These are phyloP conservation scores for Rubroshorea leprosula DNA, from an alignment of 345 rosid species.

Conservation along the genomic window DNA sequence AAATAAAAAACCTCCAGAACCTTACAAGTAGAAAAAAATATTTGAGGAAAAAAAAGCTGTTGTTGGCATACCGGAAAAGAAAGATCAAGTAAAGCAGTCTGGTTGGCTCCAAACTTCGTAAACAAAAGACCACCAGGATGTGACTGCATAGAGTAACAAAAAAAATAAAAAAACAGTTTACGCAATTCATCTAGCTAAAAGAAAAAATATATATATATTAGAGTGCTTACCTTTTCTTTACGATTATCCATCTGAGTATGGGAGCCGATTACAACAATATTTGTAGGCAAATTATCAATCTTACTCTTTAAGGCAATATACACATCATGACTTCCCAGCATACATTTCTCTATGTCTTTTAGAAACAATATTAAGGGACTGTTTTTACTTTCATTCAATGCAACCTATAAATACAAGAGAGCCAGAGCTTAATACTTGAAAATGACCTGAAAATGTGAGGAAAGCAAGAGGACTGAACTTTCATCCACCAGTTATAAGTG, in stretches of 20 bases:
- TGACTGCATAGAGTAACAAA: too few species aligned
- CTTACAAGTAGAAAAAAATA: background rate
- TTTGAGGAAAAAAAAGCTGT: background rate
- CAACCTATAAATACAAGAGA: conserved; percentile 47
- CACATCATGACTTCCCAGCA: conserved; percentile 41
- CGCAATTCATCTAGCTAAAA: too few species aligned
- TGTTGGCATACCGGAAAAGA: conserved; percentile 73
- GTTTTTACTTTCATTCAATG: conserved; percentile 56
- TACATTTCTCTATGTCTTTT: conserved; percentile 88
- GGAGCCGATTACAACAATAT: conserved; percentile 77
- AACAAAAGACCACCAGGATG: conserved; percentile 90
- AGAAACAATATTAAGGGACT: conserved; percentile 70
- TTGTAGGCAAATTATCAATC: conserved; percentile 75
- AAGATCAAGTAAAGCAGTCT: conserved; percentile 83
- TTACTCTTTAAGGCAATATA: conserved; percentile 58
- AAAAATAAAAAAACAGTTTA: too few species aligned
- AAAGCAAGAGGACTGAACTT: background rate
- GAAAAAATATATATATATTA: too few species aligned
- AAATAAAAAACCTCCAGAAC: background rate
- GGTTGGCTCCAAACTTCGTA: conserved; percentile 92
- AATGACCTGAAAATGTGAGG: background rate
- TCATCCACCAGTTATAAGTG: background rate
- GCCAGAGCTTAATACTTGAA: background rate
- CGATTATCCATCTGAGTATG: conserved; percentile 85
- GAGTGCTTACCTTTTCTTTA: conserved; percentile 72